Conservation (phyloP, 2,329 filamentous ascomycete species). For the Beauveria rudraprayagi region DNA sequence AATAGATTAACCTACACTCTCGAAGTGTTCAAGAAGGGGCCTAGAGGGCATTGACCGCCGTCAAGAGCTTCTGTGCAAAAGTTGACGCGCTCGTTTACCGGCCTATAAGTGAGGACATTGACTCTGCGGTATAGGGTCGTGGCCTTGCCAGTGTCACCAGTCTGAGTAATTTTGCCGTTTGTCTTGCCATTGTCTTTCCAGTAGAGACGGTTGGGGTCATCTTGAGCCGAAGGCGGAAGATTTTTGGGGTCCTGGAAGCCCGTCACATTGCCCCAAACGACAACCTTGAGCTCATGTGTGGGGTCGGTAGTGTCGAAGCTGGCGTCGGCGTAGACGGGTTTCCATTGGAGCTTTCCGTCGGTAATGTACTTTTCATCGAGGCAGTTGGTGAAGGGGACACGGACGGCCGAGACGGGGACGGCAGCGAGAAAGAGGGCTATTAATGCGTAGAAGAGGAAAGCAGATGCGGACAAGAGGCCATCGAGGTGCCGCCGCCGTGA, state of each 20-base stretch:
- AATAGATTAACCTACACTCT: conserved; percentile 27
- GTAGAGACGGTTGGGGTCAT: conserved; percentile 34
- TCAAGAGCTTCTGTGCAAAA: conserved; percentile 59
- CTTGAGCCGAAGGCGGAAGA: conserved; percentile 45
- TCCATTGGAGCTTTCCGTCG: conserved; percentile 63
- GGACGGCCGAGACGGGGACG: conserved; percentile 49
- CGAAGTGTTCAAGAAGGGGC: conserved; percentile 55
- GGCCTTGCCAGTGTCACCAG: conserved; percentile 37
- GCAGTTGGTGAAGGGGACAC: conserved; percentile 79
- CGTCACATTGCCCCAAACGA: conserved; percentile 84
- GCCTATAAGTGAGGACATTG: conserved; percentile 69
- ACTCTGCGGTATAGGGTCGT: conserved; percentile 68
- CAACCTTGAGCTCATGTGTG: conserved; percentile 63
- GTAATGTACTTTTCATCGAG: conserved; percentile 54
- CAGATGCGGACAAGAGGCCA: not conserved
- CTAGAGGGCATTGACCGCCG: conserved; percentile 65
- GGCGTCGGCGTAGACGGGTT: conserved; percentile 67
- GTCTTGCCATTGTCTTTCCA: conserved; percentile 56
- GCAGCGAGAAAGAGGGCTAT: conserved; percentile 28
- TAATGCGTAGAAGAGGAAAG: conserved; percentile 21
- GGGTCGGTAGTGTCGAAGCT: conserved; percentile 56
- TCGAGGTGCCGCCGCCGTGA: not conserved
- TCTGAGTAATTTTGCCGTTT: conserved; percentile 68
- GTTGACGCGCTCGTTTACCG: conserved; percentile 45
- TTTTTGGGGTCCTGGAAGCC: conserved; percentile 52